Evolutionary conservation across 2,329 filamentous ascomycete species (phyloP), one percentile per base, ranked within the genome.

Genomic region (Aspergillus tanneri): DNA sequence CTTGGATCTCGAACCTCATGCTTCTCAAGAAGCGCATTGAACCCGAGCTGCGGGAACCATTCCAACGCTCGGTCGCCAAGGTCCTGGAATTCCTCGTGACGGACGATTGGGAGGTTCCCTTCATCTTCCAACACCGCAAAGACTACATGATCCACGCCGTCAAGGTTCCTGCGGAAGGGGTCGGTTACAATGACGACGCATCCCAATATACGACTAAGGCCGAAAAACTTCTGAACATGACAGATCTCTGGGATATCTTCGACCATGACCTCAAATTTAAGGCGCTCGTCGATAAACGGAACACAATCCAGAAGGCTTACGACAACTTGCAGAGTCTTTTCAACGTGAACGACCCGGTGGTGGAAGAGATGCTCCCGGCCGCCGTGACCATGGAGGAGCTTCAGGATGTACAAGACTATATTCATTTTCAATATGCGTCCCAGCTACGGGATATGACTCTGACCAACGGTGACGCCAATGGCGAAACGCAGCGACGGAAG

Each of bases 111-210:
- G 93, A 99, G 69, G 90, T 96, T 1, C 92, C 93, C 0, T 99
- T 96, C 68, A 93, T 99, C 59, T 96, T 96, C 70, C 92, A 96
- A 68, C 93, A 99, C 65, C 89, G 93, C 52, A 96, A 96, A 70
- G 93, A 99, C 68, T 99, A 97, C 65, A 80, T 99, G 35, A 95
- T 99, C 47, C 90, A 97, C 63, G 87, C 88, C 19, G 86, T 85
- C 56, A 90, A 88, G 64, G 72, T 79, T n/a, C 74, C 78, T 30
- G 79, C 81, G 5, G 84, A 74, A 66, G 84, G 64, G 70, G 76
- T 82, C 54, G 78, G 80, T 12, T 79, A 85, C 48, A 86, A 92
- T 56, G 80, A 81, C 7, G 84, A 90, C 59, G 83, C 80, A 1
- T 83, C 85, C 2, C 84, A 90, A 49, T 88, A 85, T 63, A 84